phyloP scores from a whole-genome alignment of 2,329 filamentous ascomycete species.

The Macrophomina pseudophaseolina region DNA sequence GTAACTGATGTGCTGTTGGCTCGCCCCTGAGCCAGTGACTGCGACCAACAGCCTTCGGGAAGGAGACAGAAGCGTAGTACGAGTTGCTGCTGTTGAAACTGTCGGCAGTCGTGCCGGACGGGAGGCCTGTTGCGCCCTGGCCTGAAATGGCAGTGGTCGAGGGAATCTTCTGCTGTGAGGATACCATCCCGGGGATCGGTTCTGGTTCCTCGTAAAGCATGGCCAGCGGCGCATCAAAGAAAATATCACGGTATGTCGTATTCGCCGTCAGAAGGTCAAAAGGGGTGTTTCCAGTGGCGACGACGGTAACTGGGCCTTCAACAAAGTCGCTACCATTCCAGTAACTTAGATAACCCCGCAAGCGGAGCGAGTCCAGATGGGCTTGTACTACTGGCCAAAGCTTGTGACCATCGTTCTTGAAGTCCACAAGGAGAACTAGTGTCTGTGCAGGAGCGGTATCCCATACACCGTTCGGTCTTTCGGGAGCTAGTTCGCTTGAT shows the following conservation, averaged over 20 bases:
- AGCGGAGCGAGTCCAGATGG: constrained; percentile 55
- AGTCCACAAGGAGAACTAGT: constrained; percentile 60
- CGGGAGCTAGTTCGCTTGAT: constrained; percentile 28
- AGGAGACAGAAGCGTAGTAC: constrained; percentile 68
- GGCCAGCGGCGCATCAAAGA: constrained; percentile 59
- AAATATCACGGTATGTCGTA: constrained; percentile 58
- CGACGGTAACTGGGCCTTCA: constrained; percentile 56
- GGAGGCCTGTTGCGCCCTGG: constrained; percentile 54
- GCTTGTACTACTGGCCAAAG: constrained; percentile 45
- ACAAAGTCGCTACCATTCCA: constrained; percentile 53
- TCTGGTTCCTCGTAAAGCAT: constrained; percentile 40
- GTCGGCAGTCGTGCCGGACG: constrained; percentile 43
- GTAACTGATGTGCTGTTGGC: constrained; percentile 53
- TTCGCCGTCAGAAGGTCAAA: constrained; percentile 55
- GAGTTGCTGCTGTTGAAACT: constrained; percentile 66
- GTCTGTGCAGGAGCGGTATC: constrained; percentile 55
- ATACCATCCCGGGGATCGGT: neutral
- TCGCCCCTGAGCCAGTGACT: constrained; percentile 46
- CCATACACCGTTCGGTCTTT: constrained; percentile 55
- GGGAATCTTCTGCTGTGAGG: neutral
- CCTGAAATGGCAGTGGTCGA: constrained; percentile 33
- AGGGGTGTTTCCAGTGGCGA: constrained; percentile 60
- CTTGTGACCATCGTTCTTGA: constrained; percentile 46
- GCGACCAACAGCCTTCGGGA: constrained; percentile 55
- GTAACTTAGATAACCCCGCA: constrained; percentile 56